These are phyloP conservation scores for Cordyceps sp. DNA, from an alignment of 2,329 filamentous ascomycete genomes.

Conservation along the genomic window DNA sequence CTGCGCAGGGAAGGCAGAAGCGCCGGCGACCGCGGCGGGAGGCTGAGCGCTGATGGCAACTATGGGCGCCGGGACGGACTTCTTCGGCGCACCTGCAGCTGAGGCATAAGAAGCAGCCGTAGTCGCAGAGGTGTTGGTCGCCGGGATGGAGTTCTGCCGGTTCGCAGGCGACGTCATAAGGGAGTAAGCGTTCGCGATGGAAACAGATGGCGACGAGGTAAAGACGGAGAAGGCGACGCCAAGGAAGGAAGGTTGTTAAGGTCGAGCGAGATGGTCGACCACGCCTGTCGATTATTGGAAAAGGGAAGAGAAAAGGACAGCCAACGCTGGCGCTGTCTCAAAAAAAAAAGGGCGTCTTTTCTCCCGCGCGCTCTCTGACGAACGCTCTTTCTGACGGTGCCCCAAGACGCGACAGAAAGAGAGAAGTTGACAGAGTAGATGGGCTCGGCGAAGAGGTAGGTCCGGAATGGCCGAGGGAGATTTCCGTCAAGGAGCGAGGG, in stretches of 20 bases:
- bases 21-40: slow-evolving; percentile 38
- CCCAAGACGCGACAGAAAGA: slow-evolving; percentile 4
- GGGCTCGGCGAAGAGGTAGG: slow-evolving; percentile 8
- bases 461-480: slow-evolving; percentile 8
- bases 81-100: slow-evolving; percentile 46
- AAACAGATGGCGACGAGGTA: slow-evolving; percentile 1
- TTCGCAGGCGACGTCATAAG: slow-evolving; percentile 46
- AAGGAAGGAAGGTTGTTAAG: slow-evolving; percentile 4
- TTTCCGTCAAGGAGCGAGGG: slow-evolving; percentile 12
- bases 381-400: neutral
- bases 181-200: slow-evolving; percentile 14
- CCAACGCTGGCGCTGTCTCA: slow-evolving; percentile 1
- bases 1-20: slow-evolving; percentile 30
- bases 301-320: slow-evolving; percentile 1
- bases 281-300: neutral
- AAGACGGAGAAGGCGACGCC: slow-evolving; percentile 1
- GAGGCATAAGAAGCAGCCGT: slow-evolving; percentile 50
- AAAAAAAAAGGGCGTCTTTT: neutral
- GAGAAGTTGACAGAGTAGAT: no score
- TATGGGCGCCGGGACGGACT: slow-evolving; percentile 42
- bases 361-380: no score
- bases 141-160: slow-evolving; percentile 36
- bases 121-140: slow-evolving; percentile 39
- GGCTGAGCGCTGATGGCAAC: slow-evolving; percentile 39
- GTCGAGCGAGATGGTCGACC: slow-evolving; percentile 7